phyloP scores from a whole-genome alignment of 352 stramenopile genomes.

The Phytopythium cucurbitacearum region DNA sequence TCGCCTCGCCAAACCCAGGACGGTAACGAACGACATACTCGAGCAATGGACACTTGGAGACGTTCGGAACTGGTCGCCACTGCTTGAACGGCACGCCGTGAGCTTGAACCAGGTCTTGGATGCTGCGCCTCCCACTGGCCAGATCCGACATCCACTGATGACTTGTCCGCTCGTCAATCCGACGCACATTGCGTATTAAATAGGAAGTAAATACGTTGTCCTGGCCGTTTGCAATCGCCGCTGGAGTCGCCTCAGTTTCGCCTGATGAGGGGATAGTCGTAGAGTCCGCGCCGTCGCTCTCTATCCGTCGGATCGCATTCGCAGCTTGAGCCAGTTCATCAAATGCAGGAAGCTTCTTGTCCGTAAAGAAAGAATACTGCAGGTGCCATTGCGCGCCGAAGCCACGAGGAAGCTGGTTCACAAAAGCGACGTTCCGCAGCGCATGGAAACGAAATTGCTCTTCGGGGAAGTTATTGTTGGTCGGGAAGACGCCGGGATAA shows the following conservation, averaged over 20 bases:
- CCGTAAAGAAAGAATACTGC: constrained; percentile 82
- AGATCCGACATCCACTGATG: constrained; percentile 82
- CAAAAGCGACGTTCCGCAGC: constrained; percentile 64
- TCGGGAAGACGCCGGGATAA: constrained; percentile 69
- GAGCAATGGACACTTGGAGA: constrained; percentile 76
- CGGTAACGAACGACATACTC: constrained; percentile 77
- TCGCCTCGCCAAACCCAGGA: constrained; percentile 61
- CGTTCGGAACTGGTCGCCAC: constrained; percentile 67
- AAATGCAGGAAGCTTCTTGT: constrained; percentile 73
- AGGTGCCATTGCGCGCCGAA: constrained; percentile 80
- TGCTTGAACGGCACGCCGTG: constrained; percentile 83
- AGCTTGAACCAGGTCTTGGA: constrained; percentile 68
- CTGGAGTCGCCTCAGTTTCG: not conserved
- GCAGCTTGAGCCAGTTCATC: constrained; percentile 53
- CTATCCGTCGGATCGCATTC: constrained; percentile 39
- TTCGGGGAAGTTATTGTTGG: constrained; percentile 66
- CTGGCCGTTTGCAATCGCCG: constrained; percentile 13
- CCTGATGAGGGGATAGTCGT: constrained; percentile 1
- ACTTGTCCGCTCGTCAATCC: constrained; percentile 73
- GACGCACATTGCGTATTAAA: constrained; percentile 78
- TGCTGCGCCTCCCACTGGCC: constrained; percentile 47
- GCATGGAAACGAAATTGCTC: constrained; percentile 82
- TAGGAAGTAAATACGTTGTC: constrained; percentile 71
- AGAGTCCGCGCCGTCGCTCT: constrained; percentile 6
- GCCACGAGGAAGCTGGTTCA: constrained; percentile 67